Evolutionary conservation across 2,329 filamentous ascomycete genomes (phyloP), one percentile per base, ranked within the genome.

Genomic region (Pseudogymnoascus sp.): DNA sequence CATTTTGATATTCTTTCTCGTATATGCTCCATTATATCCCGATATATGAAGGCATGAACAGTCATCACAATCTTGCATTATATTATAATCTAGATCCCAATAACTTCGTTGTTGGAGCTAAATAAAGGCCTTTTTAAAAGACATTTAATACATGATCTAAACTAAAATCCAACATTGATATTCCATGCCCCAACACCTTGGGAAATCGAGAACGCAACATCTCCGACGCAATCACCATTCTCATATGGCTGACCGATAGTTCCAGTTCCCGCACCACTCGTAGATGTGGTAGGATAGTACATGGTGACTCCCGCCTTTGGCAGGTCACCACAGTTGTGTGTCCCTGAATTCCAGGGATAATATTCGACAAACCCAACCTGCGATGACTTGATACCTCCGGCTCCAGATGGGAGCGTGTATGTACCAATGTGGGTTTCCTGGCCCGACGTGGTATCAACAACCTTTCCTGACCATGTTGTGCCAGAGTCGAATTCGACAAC

Each of bases 381-480:
- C 15, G 1, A 17, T 58, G 54, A 35, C 10, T 31, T 6, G 17
- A 35, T 7, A n/a, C 54, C 21, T 58, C 24, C n/a, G 13, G 29
- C 21, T 35, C 17, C 36, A 13, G 31, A 13, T 58, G 54, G 54
- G 13, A 35, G 36, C 26, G 63, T 66, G 33, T 60, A 70, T n/a
- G 63, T 37, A 21, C 68, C 69, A 21, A 71, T 63, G 24, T 61
- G 58, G 7, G 29, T 44, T 7, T 10, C 13, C 4, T 59, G 39
- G 2, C 63, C 62, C 6, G 65, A 65, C 0, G 11, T 60, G 2
- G 57, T 61, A 57, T 70, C 62, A 33, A 67, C 60, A 5, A 67
- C n/a, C 1, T 63, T 68, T 3, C 69, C 69, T 17, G 37, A 64
- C 68, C 69, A 71, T 5, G 62, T 68, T 1, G 62, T 65, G 1